Evolutionary conservation across 1,284 basidiomycete genomes (phyloP).

Genomic region (Sutorius eximius): DNA sequence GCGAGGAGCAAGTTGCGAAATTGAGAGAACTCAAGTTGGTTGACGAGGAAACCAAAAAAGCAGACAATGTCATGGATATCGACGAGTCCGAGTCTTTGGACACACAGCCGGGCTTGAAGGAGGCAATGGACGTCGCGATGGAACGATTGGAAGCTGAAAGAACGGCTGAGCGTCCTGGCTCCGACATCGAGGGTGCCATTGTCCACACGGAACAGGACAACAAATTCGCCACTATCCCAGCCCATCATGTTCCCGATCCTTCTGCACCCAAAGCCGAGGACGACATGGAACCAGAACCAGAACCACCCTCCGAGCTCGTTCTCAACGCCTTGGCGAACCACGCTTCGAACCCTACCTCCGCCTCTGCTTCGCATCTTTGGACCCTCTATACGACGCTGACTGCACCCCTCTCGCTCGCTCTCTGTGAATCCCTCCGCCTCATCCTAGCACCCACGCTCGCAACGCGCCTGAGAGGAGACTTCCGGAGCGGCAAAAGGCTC

Average conservation of each 20-base stretch:
- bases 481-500: slow-evolving; percentile 95
- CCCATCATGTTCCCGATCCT: slow-evolving; percentile 18
- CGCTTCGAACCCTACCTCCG: slow-evolving; percentile 32
- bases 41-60: slow-evolving; percentile 52
- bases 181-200: slow-evolving; percentile 51
- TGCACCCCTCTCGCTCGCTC: slow-evolving; percentile 84
- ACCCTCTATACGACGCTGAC: slow-evolving; percentile 88
- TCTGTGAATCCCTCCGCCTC: slow-evolving; percentile 96
- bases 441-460: slow-evolving; percentile 95
- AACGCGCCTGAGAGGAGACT: slow-evolving; percentile 95
- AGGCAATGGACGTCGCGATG: slow-evolving; percentile 31
- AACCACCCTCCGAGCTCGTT: slow-evolving; percentile 39
- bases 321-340: slow-evolving; percentile 62
- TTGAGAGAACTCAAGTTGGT: slow-evolving; percentile 78
- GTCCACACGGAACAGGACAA: slow-evolving; percentile 37
- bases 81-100: slow-evolving; percentile 35
- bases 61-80: slow-evolving; percentile 46
- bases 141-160: slow-evolving; percentile 33
- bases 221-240: slow-evolving; percentile 15
- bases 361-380: slow-evolving; percentile 73
- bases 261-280: slow-evolving; percentile 35
- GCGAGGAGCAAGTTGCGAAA: slow-evolving; percentile 80
- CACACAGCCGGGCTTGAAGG: slow-evolving; percentile 25
- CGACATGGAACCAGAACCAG: slow-evolving; percentile 35
- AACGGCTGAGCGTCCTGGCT: slow-evolving; percentile 32